These are phyloP conservation scores for Microstroma glucosiphilum DNA, from an alignment of 1,284 basidiomycete genomes.

Conservation along the genomic window DNA sequence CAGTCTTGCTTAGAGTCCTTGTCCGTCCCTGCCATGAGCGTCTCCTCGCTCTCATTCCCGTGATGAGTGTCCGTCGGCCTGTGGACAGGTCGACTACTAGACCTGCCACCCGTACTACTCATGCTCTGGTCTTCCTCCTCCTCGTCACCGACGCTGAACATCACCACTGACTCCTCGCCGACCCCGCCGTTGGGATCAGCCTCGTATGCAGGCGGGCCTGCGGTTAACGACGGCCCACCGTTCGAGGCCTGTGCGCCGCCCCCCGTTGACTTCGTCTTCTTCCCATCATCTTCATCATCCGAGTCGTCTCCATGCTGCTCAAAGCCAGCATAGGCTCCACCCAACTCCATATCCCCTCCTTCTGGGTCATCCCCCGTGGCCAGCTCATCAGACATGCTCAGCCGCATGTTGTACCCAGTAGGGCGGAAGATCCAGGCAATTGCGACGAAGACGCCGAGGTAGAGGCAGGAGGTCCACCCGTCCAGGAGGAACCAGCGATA, in stretches of 20 bases:
- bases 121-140: constrained; percentile 1
- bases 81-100: neutral
- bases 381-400: constrained; percentile 52
- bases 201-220: neutral
- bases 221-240: neutral
- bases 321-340: neutral
- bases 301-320: constrained; percentile 21
- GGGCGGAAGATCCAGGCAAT: constrained; percentile 93
- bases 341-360: constrained; percentile 60
- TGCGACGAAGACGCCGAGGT: constrained; percentile 60
- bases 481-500: constrained; percentile 93
- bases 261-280: constrained; percentile 13
- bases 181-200: neutral
- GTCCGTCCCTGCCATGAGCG: neutral
- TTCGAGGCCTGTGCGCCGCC: neutral
- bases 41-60: neutral
- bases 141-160: constrained; percentile 2
- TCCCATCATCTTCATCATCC: constrained; percentile 28
- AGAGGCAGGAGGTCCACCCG: constrained; percentile 75
- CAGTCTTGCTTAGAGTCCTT: too few species aligned
- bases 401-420: constrained; percentile 77
- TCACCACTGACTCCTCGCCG: constrained; percentile 1
- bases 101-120: neutral
- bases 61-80: neutral
- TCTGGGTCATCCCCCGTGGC: constrained; percentile 73